A percentile compares a stretch with the other conserved stretches of the same genome.
Conservation (phyloP, 768 basidiomycete genomes). For the Tricholoma terreum region DNA sequence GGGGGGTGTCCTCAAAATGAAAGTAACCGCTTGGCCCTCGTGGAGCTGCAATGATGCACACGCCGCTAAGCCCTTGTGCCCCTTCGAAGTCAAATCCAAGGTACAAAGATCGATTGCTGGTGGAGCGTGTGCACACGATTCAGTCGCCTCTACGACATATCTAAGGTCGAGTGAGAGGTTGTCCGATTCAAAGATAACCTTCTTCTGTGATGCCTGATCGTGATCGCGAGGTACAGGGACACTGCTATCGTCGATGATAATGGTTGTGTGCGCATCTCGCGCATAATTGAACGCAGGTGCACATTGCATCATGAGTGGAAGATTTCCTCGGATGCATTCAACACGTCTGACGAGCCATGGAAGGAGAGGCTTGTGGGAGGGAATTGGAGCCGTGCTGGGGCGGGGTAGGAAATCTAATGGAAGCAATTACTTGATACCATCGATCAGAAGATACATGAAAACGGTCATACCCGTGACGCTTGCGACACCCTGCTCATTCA, state of each 20-base stretch:
- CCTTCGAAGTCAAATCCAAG: constrained; percentile 65
- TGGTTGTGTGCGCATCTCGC: constrained; percentile 65
- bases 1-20: constrained; percentile 75
- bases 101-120: constrained; percentile 58
- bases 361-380: constrained; percentile 56
- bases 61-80: constrained; percentile 70
- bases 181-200: constrained; percentile 60
- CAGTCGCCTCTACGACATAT: constrained; percentile 59
- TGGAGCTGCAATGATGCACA: constrained; percentile 55
- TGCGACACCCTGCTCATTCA: constrained; percentile 86
- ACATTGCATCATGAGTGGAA: constrained; percentile 83
- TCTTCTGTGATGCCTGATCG: constrained; percentile 37
- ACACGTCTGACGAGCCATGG: constrained; percentile 85
- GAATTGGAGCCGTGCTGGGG: constrained; percentile 33
- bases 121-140: constrained; percentile 9
- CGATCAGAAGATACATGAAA: not conserved
- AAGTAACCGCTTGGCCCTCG: constrained; percentile 91
- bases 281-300: constrained; percentile 98
- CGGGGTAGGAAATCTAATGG: constrained; percentile 76
- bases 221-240: constrained; percentile 14
- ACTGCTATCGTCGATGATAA: constrained; percentile 46
- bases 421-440: not conserved
- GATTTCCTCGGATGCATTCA: constrained; percentile 80
- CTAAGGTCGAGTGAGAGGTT: constrained; percentile 70
- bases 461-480: constrained; percentile 63